Evolutionary conservation across 257 asterid genomes (phyloP).

Genomic region (Fraxinus excelsior): DNA sequence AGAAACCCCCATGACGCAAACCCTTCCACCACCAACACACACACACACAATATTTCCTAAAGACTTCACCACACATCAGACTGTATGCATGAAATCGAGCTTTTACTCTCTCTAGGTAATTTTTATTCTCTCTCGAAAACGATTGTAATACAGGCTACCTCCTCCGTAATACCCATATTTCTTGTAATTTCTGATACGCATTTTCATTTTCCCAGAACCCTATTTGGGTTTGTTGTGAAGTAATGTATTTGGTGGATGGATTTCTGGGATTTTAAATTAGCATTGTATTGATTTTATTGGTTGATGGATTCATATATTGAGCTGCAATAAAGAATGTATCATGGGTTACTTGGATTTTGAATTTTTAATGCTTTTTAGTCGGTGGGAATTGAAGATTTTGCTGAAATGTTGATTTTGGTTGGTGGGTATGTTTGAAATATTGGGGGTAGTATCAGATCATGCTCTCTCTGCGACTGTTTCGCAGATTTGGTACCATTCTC

Average conservation of each 20-base stretch:
- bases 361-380: conserved; percentile 10
- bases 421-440: conserved; percentile 39
- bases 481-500: conserved; percentile 62
- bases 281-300: conserved; percentile 7
- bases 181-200: neutral
- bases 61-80: neutral
- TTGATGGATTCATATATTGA: neutral
- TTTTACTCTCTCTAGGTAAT: neutral
- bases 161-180: neutral
- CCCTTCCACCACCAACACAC: conserved; percentile 24
- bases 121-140: neutral
- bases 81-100: neutral
- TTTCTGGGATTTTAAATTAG: conserved; percentile 14
- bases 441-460: conserved; percentile 48
- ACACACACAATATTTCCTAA: neutral
- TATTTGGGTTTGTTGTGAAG: conserved; percentile 10
- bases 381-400: conserved; percentile 20
- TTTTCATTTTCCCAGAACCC: conserved; percentile 8
- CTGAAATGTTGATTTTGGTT: conserved; percentile 35
- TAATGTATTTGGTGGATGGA: neutral
- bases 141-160: neutral
- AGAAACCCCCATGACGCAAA: conserved; percentile 32
- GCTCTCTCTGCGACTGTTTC: conserved; percentile 72
- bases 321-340: no score
- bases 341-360: conserved; percentile 6